Conservation (phyloP, 345 rosid genomes). For the Aegle marmelos region DNA sequence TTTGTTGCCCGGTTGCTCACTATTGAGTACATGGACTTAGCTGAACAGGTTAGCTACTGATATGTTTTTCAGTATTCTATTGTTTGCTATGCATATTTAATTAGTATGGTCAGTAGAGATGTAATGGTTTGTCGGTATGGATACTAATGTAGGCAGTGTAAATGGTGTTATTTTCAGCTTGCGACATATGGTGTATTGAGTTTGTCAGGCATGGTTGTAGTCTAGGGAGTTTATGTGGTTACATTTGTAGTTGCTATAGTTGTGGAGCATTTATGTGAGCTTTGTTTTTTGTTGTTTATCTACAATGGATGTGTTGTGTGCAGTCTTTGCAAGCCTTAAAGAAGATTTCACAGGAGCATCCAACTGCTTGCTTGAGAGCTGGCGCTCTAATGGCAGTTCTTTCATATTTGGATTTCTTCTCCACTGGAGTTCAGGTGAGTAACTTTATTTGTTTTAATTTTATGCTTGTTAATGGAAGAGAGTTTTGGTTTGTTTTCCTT, state of each 20-base stretch:
- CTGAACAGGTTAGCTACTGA: slow-evolving; percentile 76
- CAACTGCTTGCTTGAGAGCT: slow-evolving; percentile 98
- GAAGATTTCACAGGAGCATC: slow-evolving; percentile 99
- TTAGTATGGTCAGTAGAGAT: background rate
- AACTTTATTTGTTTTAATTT: background rate
- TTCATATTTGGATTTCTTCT: slow-evolving; percentile 95
- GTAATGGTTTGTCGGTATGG: background rate
- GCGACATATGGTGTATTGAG: background rate
- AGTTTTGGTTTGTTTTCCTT: background rate
- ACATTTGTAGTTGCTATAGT: background rate
- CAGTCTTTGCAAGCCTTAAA: slow-evolving; percentile 98
- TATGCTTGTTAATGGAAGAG: background rate
- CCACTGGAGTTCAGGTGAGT: slow-evolving; percentile 97
- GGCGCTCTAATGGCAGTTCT: slow-evolving; percentile 99
- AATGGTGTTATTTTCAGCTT: background rate
- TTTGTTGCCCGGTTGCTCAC: slow-evolving; percentile 92
- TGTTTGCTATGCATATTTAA: background rate
- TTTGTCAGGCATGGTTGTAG: background rate
- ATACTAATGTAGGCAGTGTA: background rate
- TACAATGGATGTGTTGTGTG: slow-evolving; percentile 17
- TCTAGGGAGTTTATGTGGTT: background rate
- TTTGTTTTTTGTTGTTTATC: background rate
- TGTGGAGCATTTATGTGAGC: background rate
- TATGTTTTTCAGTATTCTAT: background rate
- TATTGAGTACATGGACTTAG: slow-evolving; percentile 98